Base-by-base conservation (phyloP, 768 basidiomycete genomes). In the Kwoniella bestiolae region DNA sequence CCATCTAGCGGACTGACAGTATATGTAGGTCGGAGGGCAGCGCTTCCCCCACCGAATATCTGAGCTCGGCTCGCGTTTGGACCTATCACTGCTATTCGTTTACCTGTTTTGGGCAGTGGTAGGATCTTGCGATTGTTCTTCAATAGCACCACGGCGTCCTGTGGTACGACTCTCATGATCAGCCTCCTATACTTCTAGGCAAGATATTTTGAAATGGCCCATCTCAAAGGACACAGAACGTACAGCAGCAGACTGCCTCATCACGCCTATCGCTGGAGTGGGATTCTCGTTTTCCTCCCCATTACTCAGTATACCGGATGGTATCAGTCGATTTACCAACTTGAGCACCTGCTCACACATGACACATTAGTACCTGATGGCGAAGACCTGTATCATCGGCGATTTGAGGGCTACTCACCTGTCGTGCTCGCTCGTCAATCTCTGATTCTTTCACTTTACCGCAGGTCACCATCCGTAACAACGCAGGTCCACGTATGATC, bases 71-170 rank as follows among this genome's bases (percentile, higher is more conserved):
- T 70, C 21, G 81, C 81, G 61, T 81, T 73, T 14, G 59, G 57
- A 2, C 91, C 91, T 31, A 91, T 83, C 49, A 92, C 86, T 0
- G 90, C 89, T 34, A 91, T 82, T 79, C 87, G 90, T 52, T 70
- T 63, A 53, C 80, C 66, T 7, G 75, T 83, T 7, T 82, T 80
- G 8, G 74, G 31, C 31, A 70, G 6, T n/a, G 89, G 89, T 14
- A 90, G 81, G n/a, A 88, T 69, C 2, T 79, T 68, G 11, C 79
- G 74, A 23, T 85, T 77, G 73, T 90, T 90, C 78, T 87, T 87
- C 35, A 90, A 82, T 23, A 90, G 81, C 11, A 90, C 88, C 60
- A 89, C 88, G 0, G 87, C 85, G 74, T 88, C 52, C 52, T 55
- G 18, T 32, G 14, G 14, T 34, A 34, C 8, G 11, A 41, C 12